Evolutionary conservation across 2,329 filamentous ascomycete genomes (phyloP), one percentile per base, ranked within the genome.

Genomic region (Scedosporium aurantiacum): DNA sequence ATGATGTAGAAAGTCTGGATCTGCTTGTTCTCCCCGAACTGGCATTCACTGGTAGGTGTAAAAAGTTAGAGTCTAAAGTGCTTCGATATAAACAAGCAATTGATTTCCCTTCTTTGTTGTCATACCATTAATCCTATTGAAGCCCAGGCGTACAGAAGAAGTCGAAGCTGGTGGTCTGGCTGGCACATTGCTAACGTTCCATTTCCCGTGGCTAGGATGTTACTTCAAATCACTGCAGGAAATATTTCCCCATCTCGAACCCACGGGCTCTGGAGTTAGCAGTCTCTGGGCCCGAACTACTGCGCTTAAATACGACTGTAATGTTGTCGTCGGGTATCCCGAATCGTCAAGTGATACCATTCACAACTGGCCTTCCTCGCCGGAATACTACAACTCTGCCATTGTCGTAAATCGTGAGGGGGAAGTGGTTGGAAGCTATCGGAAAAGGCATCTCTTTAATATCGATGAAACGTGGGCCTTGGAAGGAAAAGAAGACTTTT

Each of bases 1-100:
- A 76, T 5, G 37, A 60, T 6, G 64, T 89, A 25, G 85, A 88
- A 21, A 27, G 47, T 5, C 65, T 89, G 25, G 85, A 88, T 67
- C 78, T 89, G 60, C 76, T 90, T 1, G 80, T 89, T 4, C 74
- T 90, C 1, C 86, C 87, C 0, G 87, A 90, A 67, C 73, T 90
- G 67, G 84, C 86, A 2, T 88, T 90, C 68, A 60, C 60, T 60
- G 25, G 27, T 59, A 50, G 4, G 14, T 52, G 50, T 14, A 12
- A 37, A 37, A 37, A 37, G 6, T 12, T 3, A 12, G 32, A 12
- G 32, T 37, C 32, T 37, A 12, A 4, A 37, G 32, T 12, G 14
- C 32, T 3, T 3, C 2, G 2, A 37, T 8, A 37, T 37, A 37
- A 37, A 37, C 32, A 12, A 37, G 32, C 32, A 37, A 37, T 4